phyloP scores from a whole-genome alignment of 495 filamentous ascomycete genomes.

The Penicillium canescens region DNA sequence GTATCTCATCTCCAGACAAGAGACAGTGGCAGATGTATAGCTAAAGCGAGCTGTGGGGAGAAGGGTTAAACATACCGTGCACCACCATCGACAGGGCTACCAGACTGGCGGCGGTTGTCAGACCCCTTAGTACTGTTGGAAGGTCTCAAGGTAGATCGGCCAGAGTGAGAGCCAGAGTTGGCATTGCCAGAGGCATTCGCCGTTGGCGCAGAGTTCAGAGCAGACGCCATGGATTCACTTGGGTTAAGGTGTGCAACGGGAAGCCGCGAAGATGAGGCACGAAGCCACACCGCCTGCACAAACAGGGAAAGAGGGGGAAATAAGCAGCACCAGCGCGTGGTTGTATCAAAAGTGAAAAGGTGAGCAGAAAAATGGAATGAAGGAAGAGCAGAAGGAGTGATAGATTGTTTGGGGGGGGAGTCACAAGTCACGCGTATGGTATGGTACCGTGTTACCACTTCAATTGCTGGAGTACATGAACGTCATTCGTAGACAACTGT shows the following conservation, averaged over 20 bases:
- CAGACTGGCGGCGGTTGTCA: slow-evolving; percentile 58
- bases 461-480: too few relatives aligned
- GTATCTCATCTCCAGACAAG: not conserved
- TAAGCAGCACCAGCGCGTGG: slow-evolving; percentile 3
- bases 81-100: slow-evolving; percentile 54
- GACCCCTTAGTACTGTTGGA: slow-evolving; percentile 54
- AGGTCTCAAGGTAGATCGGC: slow-evolving; percentile 47
- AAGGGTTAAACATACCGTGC: slow-evolving; percentile 49
- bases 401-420: not conserved
- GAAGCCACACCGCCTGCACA: slow-evolving; percentile 45
- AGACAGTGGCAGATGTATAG: not conserved
- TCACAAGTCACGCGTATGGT: slow-evolving; percentile 9
- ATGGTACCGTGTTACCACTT: not conserved
- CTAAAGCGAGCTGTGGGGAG: not conserved
- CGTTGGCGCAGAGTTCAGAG: slow-evolving; percentile 44
- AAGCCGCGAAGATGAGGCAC: slow-evolving; percentile 35
- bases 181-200: slow-evolving; percentile 52
- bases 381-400: slow-evolving; percentile 5
- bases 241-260: slow-evolving; percentile 40
- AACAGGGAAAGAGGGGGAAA: slow-evolving; percentile 17
- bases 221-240: slow-evolving; percentile 51
- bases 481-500: too few relatives aligned
- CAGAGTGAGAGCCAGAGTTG: slow-evolving; percentile 32
- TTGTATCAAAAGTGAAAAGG: not conserved
- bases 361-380: slow-evolving; percentile 2